Base-by-base conservation (phyloP, 257 asterid species). In the Verbena officinalis region DNA sequence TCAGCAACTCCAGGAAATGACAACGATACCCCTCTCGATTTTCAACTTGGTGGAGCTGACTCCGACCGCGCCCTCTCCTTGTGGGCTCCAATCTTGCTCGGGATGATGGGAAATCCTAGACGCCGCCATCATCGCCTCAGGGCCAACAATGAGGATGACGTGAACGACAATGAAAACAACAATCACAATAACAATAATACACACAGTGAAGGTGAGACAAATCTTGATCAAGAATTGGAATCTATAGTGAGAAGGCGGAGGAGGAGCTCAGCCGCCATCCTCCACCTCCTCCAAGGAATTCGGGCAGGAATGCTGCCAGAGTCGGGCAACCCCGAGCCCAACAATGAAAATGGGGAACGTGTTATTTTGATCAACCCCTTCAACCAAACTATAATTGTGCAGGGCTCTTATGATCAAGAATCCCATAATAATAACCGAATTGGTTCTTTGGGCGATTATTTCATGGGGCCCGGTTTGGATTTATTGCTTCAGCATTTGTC, bases 11-110 rank as follows among this genome's bases (percentile, higher is more conserved):
- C 71, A 5, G 58, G 42, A 21, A 69, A 54, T 24, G 77, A 78
- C 19, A 56, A 2, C 5, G 33, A 27, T 27, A 5, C 33, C 58
- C 61, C 78, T 16, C 67, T 43, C 3, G 85, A 65, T 72, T 34
- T 79, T 40, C 84, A 73, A 34, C 56, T 73, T 42, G 86, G 78
- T 44, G 78, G 70, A 9, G 36, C 76, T 1, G 92, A 81, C 38
- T 76, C 93, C 19, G 87, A 83, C n/a, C 81, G 74, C 0, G 87
- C 83, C 13, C 80, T 81, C 59, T 79, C 94, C 60, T 81, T 81
- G 11, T 86, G 86, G 94, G 87, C 87, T 34, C 90, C 87, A 9
- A 73, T 85, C 62, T 69, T 85, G 74, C 79, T 83, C 4, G 90
- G 87, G 38, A 83, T 85, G 87, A 76, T 85, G 76, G 69, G 64